These are phyloP conservation scores for Epichloe sylvatica DNA, from an alignment of 2,329 filamentous ascomycete species.

Conservation along the genomic window DNA sequence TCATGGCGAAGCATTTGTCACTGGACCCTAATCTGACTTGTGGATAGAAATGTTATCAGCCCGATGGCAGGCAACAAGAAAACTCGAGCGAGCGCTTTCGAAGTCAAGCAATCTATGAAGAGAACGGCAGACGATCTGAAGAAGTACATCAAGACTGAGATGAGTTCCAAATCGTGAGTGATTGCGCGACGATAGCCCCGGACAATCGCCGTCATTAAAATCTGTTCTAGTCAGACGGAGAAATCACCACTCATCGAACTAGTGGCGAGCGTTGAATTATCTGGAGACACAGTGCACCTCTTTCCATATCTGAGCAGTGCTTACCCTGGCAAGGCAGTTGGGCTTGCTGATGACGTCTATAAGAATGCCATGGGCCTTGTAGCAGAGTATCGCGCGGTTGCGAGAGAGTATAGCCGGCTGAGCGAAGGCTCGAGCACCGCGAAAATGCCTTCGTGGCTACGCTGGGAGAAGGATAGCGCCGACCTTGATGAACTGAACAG, in stretches of 20 bases:
- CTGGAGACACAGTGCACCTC: background rate
- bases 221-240: background rate
- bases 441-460: constrained; percentile 15
- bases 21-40: background rate
- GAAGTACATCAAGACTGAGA: background rate
- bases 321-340: background rate
- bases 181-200: background rate
- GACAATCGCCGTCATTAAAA: background rate
- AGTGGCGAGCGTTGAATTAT: background rate
- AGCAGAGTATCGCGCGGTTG: constrained; percentile 9
- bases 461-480: constrained; percentile 20
- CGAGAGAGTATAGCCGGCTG: constrained; percentile 13
- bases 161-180: constrained; percentile 1
- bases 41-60: background rate
- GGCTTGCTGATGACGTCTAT: background rate
- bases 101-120: constrained; percentile 3
- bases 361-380: constrained; percentile 3
- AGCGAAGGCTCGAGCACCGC: constrained; percentile 9
- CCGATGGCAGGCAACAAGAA: background rate
- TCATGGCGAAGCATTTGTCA: no score
- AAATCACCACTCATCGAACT: background rate
- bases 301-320: background rate
- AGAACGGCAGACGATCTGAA: background rate
- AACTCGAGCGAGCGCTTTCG: background rate
- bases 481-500: constrained; percentile 17